Conservation (phyloP, 163 green algal species). For the Prototheca cutis region DNA sequence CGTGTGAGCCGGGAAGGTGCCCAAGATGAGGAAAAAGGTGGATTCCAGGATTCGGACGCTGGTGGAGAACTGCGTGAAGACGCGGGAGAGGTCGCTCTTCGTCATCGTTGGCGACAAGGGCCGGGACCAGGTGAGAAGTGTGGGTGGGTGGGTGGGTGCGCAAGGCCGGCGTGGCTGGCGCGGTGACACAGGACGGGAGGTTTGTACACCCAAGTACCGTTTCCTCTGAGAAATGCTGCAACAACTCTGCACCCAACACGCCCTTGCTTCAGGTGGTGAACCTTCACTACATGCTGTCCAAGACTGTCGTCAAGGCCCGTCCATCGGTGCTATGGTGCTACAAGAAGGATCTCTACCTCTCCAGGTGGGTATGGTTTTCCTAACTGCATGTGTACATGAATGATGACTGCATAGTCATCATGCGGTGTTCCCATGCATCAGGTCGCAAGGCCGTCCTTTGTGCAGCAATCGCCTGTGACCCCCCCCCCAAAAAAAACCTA, state of each 20-base stretch:
- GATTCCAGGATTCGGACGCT: slow-evolving; percentile 88
- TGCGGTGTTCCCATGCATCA: too few species aligned
- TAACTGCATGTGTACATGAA: too few species aligned
- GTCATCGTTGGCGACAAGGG: slow-evolving; percentile 95
- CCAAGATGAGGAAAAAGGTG: slow-evolving; percentile 92
- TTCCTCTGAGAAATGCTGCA: too few species aligned
- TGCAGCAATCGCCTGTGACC: too few species aligned
- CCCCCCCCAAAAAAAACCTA: too few species aligned
- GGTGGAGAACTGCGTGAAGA: slow-evolving; percentile 94
- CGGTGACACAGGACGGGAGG: too few species aligned
- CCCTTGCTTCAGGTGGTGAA: slow-evolving; percentile 93
- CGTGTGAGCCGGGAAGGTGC: too few species aligned
- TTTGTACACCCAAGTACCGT: too few species aligned
- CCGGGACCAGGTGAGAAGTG: slow-evolving; percentile 62
- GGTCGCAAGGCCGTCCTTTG: too few species aligned
- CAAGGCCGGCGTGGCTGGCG: neutral
- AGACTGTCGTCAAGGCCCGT: slow-evolving; percentile 81
- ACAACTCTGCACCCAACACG: too few species aligned
- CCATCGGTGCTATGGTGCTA: slow-evolving; percentile 98
- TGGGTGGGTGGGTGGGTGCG: neutral
- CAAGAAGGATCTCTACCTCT: slow-evolving; percentile 93
- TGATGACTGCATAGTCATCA: too few species aligned
- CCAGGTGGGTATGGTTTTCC: neutral
- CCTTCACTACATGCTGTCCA: slow-evolving; percentile 94
- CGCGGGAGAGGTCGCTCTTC: slow-evolving; percentile 76